These are phyloP conservation scores for Jaenimonas drosophilae DNA, from an alignment of 208 protist species.

Conservation along the genomic window DNA sequence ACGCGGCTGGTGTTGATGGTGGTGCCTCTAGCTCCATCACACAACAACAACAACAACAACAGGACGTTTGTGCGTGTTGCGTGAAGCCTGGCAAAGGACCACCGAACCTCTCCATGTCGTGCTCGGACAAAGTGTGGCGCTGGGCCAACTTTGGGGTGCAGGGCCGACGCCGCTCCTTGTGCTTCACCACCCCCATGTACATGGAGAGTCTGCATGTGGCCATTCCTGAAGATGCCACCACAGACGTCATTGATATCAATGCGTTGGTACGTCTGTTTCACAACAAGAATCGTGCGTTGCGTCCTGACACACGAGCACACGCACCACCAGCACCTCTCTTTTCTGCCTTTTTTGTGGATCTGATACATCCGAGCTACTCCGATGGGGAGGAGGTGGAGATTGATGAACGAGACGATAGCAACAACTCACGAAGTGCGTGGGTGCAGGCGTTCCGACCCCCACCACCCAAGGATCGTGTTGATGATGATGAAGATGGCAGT, in stretches of 20 bases:
- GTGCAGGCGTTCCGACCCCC: not conserved
- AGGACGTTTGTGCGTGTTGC: constrained; percentile 11
- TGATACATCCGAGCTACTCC: too few species aligned
- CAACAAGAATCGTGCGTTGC: not conserved
- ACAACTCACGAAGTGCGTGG: not conserved
- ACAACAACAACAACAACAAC: too few species aligned
- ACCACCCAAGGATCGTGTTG: not conserved
- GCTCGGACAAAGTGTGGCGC: constrained; percentile 82
- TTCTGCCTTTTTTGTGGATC: too few species aligned
- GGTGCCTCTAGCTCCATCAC: constrained; percentile 19
- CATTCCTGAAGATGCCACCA: not conserved
- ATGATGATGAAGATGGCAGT: not conserved
- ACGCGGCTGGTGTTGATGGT: constrained; percentile 13
- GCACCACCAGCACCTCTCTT: too few species aligned
- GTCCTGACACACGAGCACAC: not conserved
- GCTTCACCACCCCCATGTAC: constrained; percentile 26
- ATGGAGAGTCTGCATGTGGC: constrained; percentile 27
- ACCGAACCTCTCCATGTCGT: constrained; percentile 81
- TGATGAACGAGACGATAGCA: too few species aligned
- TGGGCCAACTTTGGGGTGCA: constrained; percentile 70
- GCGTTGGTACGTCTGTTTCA: not conserved
- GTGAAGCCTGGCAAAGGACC: constrained; percentile 81
- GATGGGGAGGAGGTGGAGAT: too few species aligned
- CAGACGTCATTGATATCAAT: not conserved
- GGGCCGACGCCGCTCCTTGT: constrained; percentile 28